phyloP scores from a whole-genome alignment of 1,284 basidiomycete species.

The Grifola frondosa region DNA sequence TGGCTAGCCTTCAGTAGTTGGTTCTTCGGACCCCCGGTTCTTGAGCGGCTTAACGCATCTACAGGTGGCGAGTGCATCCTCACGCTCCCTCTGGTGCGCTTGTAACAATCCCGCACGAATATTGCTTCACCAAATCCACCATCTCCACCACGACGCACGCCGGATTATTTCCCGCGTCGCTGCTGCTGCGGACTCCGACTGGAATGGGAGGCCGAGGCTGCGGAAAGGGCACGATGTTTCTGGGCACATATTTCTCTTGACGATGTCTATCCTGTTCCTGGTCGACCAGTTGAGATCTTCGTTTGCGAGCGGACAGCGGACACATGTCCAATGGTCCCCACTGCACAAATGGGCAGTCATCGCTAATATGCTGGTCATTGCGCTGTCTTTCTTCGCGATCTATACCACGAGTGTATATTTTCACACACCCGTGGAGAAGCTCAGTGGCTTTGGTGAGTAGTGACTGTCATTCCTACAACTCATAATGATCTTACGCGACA shows the following conservation, averaged over 20 bases:
- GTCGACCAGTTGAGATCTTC: conserved; percentile 69
- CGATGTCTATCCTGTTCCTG: conserved; percentile 80
- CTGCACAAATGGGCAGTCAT: conserved; percentile 48
- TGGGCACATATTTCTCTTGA: conserved; percentile 91
- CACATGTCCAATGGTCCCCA: conserved; percentile 34
- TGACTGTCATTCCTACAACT: no score
- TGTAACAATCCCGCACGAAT: conserved; percentile 54
- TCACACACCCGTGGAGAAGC: conserved; percentile 86
- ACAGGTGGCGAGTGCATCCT: conserved; percentile 85
- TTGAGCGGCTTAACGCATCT: conserved; percentile 72
- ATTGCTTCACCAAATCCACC: conserved; percentile 53
- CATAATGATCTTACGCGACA: no score
- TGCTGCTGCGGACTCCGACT: conserved; percentile 39
- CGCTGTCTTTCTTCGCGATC: conserved; percentile 73
- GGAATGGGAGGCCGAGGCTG: conserved; percentile 54
- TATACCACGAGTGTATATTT: conserved; percentile 88
- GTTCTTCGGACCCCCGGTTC: conserved; percentile 89
- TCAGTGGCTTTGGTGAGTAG: conserved; percentile 80
- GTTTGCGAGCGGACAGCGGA: conserved; percentile 28
- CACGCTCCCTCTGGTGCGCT: conserved; percentile 51
- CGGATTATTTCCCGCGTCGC: conserved; percentile 52
- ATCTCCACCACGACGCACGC: conserved; percentile 67
- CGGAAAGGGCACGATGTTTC: conserved; percentile 91
- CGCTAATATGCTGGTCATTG: conserved; percentile 52
- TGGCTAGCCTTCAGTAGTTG: conserved; percentile 83